Conservation (phyloP, 176 grass and related monocot genomes). For the barley (Hordeum vulgare) region MorexV3_pseudomolecules_assembly NC_058521.1:21415164-21415663, state of each 20-base stretch:
- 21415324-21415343: slow-evolving; percentile 78
- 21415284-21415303: slow-evolving; percentile 82
- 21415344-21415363: slow-evolving; percentile 84
- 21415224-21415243: not conserved
- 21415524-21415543: not conserved
- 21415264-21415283: slow-evolving; percentile 28
- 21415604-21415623: slow-evolving; percentile 58
- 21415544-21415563: not conserved
- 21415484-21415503: not conserved
- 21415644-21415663: slow-evolving; percentile 92
- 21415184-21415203: not conserved
- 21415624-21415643: slow-evolving; percentile 59
- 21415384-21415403: slow-evolving; percentile 82
- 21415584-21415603: slow-evolving; percentile 75
- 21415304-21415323: slow-evolving; percentile 91
- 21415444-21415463: slow-evolving; percentile 72
- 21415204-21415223: slow-evolving; percentile 6
- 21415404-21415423: slow-evolving; percentile 90
- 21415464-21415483: not conserved
- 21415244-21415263: not conserved
- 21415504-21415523: not conserved
- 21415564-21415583: slow-evolving; percentile 88
- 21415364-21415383: slow-evolving; percentile 80
- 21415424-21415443: slow-evolving; percentile 79
- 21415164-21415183: slow-evolving; percentile 14